Conservation (phyloP, 441 rosid species). For the Arabidopsis lyrata region DNA sequence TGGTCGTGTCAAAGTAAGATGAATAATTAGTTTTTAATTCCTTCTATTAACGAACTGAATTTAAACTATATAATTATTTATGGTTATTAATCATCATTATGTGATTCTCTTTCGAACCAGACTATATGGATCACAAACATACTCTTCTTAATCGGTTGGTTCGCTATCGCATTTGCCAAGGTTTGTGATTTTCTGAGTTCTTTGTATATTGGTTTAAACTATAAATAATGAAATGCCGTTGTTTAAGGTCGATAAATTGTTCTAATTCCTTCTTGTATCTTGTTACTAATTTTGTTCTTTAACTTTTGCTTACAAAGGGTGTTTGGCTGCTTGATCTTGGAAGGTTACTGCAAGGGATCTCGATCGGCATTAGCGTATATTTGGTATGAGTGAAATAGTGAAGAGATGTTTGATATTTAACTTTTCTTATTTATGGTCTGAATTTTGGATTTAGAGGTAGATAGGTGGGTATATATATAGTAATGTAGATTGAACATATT, state of each 20-base stretch:
- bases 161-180: conserved; percentile 43
- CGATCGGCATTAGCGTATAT: conserved; percentile 39
- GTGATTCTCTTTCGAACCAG: conserved; percentile 15
- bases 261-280: too few relatives aligned
- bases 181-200: conserved; percentile 14
- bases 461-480: not conserved
- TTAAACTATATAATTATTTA: not conserved
- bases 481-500: not conserved
- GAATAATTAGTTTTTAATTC: not conserved
- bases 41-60: not conserved
- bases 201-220: not conserved
- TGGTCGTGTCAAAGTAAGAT: conserved; percentile 50
- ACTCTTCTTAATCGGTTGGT: conserved; percentile 32
- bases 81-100: not conserved
- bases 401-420: not conserved
- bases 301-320: conserved; percentile 19
- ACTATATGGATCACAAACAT: conserved; percentile 43
- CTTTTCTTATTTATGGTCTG: not conserved
- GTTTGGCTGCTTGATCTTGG: conserved; percentile 47
- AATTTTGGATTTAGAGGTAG: not conserved
- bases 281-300: not conserved
- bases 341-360: conserved; percentile 43
- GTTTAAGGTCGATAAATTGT: too few relatives aligned
- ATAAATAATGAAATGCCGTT: not conserved
- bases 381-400: conserved; percentile 25